Conservation (phyloP, 2,329 filamentous ascomycete genomes). For the Cladobotryum mycophilum region DNA sequence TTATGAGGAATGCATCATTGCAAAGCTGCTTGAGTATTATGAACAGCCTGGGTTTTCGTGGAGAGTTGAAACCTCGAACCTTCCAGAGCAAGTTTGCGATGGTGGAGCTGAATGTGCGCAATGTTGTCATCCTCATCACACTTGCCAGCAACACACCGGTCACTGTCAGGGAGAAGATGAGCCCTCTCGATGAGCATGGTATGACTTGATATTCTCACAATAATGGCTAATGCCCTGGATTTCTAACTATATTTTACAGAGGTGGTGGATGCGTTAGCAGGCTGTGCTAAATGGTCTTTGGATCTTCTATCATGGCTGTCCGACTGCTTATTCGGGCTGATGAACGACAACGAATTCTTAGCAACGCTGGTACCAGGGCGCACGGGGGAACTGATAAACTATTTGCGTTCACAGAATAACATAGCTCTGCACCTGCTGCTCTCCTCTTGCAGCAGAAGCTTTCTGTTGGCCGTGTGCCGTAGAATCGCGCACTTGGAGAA, state of each 20-base stretch:
- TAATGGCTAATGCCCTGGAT: background rate
- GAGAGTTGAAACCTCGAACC: slow-evolving; percentile 53
- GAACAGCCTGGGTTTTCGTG: slow-evolving; percentile 68
- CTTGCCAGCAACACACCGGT: slow-evolving; percentile 54
- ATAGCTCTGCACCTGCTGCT: slow-evolving; percentile 60
- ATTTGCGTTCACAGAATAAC: slow-evolving; percentile 49
- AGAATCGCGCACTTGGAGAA: slow-evolving; percentile 53
- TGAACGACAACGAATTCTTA: slow-evolving; percentile 46
- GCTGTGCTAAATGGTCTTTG: slow-evolving; percentile 72
- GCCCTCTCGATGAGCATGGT: slow-evolving; percentile 55
- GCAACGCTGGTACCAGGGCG: slow-evolving; percentile 42
- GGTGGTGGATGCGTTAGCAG: slow-evolving; percentile 64
- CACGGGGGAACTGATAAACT: slow-evolving; percentile 42
- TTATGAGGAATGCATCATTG: slow-evolving; percentile 67
- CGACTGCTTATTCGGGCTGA: slow-evolving; percentile 52
- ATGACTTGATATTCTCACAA: slow-evolving; percentile 12
- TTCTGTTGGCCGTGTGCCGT: slow-evolving; percentile 63
- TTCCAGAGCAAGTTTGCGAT: slow-evolving; percentile 70
- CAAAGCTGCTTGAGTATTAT: slow-evolving; percentile 74
- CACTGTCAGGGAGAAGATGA: slow-evolving; percentile 48
- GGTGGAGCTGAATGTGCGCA: slow-evolving; percentile 67
- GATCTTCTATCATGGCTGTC: slow-evolving; percentile 60
- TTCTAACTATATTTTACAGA: slow-evolving; percentile 41
- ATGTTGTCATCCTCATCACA: slow-evolving; percentile 60
- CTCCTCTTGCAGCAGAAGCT: slow-evolving; percentile 66